phyloP scores from a whole-genome alignment of 805 yeast species.

The Yarrowia keelungensis region DNA sequence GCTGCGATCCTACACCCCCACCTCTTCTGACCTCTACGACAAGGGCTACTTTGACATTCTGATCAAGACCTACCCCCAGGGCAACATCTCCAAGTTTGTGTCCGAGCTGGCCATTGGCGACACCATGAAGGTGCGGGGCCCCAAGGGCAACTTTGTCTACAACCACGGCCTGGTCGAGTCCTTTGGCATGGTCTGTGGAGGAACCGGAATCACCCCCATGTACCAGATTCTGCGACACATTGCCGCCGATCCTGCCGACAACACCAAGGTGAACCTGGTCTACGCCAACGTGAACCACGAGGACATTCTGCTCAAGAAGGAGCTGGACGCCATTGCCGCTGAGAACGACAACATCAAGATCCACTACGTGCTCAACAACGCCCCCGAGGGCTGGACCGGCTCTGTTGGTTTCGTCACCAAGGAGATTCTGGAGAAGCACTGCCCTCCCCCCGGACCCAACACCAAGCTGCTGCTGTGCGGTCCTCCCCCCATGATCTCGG shows the following conservation, averaged over 20 bases:
- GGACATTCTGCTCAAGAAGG: constrained; percentile 81
- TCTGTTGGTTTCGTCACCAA: constrained; percentile 83
- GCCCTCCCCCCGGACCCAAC: constrained; percentile 67
- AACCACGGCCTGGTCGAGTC: constrained; percentile 74
- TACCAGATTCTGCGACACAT: constrained; percentile 83
- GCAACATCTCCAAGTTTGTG: constrained; percentile 80
- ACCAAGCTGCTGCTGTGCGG: constrained; percentile 84
- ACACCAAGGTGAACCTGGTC: constrained; percentile 72
- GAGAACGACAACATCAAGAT: constrained; percentile 63
- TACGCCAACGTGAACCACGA: constrained; percentile 82
- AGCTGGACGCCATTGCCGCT: constrained; percentile 70
- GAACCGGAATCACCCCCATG: constrained; percentile 97
- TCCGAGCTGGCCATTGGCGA: constrained; percentile 80
- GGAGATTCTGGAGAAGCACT: constrained; percentile 66
- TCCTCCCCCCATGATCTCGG: constrained; percentile 90
- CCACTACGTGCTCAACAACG: constrained; percentile 74
- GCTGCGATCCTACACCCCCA: constrained; percentile 88
- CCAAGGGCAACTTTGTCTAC: constrained; percentile 88
- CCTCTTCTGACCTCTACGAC: constrained; percentile 65
- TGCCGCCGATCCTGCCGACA: constrained; percentile 74
- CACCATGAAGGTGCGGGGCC: constrained; percentile 76
- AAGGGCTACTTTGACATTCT: constrained; percentile 83
- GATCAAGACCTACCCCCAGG: constrained; percentile 83
- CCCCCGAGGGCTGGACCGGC: constrained; percentile 79
- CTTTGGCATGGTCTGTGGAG: constrained; percentile 93